Conservation (phyloP, 2,329 filamentous ascomycete genomes). For the Ilyonectria robusta region DNA sequence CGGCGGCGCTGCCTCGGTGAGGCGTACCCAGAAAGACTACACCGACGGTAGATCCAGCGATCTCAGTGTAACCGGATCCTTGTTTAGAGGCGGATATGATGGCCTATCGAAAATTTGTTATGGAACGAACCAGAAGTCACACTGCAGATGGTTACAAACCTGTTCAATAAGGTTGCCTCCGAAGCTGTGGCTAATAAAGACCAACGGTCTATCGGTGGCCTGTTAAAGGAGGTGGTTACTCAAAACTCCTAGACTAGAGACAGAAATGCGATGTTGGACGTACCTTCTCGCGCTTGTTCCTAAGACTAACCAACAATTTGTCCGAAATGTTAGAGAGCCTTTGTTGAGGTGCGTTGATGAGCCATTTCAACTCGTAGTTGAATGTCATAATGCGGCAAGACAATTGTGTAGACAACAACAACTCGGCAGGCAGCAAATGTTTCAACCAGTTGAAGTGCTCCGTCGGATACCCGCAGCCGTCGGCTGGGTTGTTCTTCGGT, state of each 20-base stretch:
- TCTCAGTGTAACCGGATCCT: neutral
- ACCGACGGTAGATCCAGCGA: neutral
- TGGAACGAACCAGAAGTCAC: neutral
- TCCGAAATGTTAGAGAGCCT: constrained; percentile 9
- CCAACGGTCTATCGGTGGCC: neutral
- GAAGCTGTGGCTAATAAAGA: constrained; percentile 1
- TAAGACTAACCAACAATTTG: neutral
- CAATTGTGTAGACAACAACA: neutral
- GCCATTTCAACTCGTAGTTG: constrained; percentile 1
- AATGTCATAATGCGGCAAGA: constrained; percentile 2
- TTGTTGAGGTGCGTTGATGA: constrained; percentile 1
- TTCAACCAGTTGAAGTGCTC: constrained; percentile 3
- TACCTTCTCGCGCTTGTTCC: neutral
- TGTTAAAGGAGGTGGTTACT: neutral
- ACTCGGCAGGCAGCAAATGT: neutral
- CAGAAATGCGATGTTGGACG: neutral
- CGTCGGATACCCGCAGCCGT: neutral
- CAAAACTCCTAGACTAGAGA: neutral
- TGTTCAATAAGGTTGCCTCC: constrained; percentile 7
- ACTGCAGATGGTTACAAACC: neutral
- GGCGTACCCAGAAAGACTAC: neutral
- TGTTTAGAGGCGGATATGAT: neutral
- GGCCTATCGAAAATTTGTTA: neutral
- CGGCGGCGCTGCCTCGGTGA: neutral
- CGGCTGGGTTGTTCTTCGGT: constrained; percentile 1